phyloP scores from a whole-genome alignment of 495 filamentous ascomycete species.

The Xylaria venustula region DNA sequence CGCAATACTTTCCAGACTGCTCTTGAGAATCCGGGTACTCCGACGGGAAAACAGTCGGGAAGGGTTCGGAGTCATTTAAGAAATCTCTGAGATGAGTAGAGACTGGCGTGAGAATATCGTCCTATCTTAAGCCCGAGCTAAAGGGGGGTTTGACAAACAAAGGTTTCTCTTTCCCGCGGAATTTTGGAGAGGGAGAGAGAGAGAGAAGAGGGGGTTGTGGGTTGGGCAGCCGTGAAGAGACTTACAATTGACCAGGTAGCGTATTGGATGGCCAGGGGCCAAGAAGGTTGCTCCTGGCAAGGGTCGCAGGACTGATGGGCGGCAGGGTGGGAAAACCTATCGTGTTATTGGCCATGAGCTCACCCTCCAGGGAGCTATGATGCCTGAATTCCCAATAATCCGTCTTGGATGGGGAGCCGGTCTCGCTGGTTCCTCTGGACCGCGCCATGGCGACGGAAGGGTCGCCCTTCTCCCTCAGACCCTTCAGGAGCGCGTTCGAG shows the following conservation, averaged over 20 bases:
- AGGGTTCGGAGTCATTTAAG: not conserved
- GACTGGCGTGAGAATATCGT: not conserved
- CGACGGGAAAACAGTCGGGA: not conserved
- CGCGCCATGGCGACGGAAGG: not conserved
- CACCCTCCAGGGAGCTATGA: constrained; percentile 4
- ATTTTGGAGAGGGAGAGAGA: too few species aligned
- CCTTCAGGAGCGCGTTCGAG: constrained; percentile 2
- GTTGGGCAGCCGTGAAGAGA: not conserved
- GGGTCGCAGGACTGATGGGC: not conserved
- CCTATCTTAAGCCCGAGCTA: not conserved
- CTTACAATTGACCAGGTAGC: not conserved
- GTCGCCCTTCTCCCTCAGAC: not conserved
- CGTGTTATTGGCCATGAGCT: constrained; percentile 9
- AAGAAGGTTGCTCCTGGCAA: constrained; percentile 1
- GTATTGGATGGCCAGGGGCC: not conserved
- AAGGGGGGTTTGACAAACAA: too few species aligned
- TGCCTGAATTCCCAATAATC: not conserved
- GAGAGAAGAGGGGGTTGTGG: not conserved
- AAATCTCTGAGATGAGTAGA: not conserved
- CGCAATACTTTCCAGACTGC: not conserved
- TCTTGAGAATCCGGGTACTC: not conserved
- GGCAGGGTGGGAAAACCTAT: constrained; percentile 2
- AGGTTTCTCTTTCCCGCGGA: too few species aligned
- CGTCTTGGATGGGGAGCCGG: not conserved
- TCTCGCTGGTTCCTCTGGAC: not conserved